phyloP scores from a whole-genome alignment of 345 rosid genomes.

The Salix brachista region DNA sequence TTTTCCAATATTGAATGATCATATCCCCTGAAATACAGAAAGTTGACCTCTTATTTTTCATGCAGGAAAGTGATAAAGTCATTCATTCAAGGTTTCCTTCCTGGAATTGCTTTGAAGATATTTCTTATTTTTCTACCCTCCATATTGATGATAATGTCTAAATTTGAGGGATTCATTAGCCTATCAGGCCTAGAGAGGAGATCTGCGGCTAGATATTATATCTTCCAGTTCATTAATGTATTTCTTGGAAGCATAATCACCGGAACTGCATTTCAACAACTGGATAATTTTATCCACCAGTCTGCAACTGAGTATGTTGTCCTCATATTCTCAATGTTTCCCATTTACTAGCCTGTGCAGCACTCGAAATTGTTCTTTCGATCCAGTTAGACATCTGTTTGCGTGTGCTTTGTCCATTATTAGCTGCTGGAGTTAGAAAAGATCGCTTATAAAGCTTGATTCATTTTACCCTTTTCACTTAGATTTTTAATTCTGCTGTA shows the following conservation, averaged over 20 bases:
- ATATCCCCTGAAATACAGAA: neutral
- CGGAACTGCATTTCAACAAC: conserved; percentile 93
- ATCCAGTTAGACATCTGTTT: neutral
- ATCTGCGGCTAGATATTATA: conserved; percentile 69
- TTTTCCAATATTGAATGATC: neutral
- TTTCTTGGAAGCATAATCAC: conserved; percentile 90
- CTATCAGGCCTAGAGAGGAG: conserved; percentile 73
- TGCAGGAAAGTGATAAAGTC: conserved; percentile 75
- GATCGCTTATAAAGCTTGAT: neutral
- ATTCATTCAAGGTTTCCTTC: conserved; percentile 90
- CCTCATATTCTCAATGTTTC: neutral
- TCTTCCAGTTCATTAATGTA: conserved; percentile 86
- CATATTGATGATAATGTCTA: conserved; percentile 87
- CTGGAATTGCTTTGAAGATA: conserved; percentile 89
- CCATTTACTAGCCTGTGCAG: neutral
- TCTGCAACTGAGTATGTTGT: conserved; percentile 80
- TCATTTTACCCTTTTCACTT: neutral
- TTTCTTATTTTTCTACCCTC: conserved; percentile 81
- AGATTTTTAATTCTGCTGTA: neutral
- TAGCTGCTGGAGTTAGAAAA: neutral
- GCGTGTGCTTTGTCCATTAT: neutral
- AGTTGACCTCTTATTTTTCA: neutral
- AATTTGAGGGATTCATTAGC: conserved; percentile 88
- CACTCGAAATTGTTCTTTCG: neutral
- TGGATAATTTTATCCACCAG: conserved; percentile 71